phyloP scores from a whole-genome alignment of 1,284 basidiomycete genomes.

The Ceratobasidium sp. region DNA sequence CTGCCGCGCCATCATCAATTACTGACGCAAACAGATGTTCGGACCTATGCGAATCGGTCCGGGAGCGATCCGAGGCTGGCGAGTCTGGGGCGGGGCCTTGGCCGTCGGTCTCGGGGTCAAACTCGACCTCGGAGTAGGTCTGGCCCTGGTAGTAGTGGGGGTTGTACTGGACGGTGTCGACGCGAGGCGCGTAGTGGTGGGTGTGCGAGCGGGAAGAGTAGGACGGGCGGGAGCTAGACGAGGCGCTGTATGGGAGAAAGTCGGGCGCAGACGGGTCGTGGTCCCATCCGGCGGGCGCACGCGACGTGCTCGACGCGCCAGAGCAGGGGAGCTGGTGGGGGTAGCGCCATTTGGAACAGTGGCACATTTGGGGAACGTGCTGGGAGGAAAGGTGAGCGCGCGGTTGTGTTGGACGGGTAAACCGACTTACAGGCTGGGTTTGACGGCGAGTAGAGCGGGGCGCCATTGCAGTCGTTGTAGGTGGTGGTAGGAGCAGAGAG shows the following conservation, averaged over 20 bases:
- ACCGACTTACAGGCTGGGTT: slow-evolving; percentile 1
- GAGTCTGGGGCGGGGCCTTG: slow-evolving; percentile 33
- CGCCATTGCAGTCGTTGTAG: slow-evolving; percentile 8
- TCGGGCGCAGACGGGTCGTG: slow-evolving; percentile 28
- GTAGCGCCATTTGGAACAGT: slow-evolving; percentile 29
- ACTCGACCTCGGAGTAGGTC: slow-evolving; percentile 30
- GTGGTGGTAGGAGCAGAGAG: background rate
- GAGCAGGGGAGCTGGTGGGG: slow-evolving; percentile 18
- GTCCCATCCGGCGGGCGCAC: slow-evolving; percentile 9
- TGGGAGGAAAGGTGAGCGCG: background rate
- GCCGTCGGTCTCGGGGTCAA: slow-evolving; percentile 30
- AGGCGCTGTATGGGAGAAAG: slow-evolving; percentile 27
- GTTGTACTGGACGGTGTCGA: slow-evolving; percentile 26
- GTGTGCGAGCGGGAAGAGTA: slow-evolving; percentile 17
- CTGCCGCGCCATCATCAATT: slow-evolving; percentile 24
- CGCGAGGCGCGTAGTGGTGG: slow-evolving; percentile 1
- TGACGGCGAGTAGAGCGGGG: slow-evolving; percentile 13
- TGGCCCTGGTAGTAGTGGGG: slow-evolving; percentile 32
- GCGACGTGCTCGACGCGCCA: background rate
- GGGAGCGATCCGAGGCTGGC: slow-evolving; percentile 24
- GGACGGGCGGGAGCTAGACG: background rate
- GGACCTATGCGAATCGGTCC: slow-evolving; percentile 28
- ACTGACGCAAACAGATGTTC: slow-evolving; percentile 19
- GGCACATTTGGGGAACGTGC: slow-evolving; percentile 21
- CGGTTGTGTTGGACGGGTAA: background rate